These are phyloP conservation scores for Capsella bursapastoris DNA, from an alignment of 345 rosid genomes.

Conservation along the genomic window DNA sequence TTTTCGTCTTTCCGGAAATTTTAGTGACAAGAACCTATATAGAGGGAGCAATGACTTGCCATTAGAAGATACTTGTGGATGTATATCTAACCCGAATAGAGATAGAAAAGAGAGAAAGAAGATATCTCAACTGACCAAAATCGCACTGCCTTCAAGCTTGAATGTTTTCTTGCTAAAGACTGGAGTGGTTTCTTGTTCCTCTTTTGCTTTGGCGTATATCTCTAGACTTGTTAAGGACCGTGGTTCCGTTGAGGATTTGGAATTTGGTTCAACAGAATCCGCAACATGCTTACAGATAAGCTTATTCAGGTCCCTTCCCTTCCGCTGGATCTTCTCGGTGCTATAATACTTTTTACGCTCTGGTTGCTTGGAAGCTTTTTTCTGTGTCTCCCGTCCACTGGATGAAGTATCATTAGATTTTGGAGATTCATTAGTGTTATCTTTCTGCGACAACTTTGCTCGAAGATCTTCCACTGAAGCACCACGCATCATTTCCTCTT, in stretches of 20 bases:
- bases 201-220: conserved; percentile 62
- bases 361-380: conserved; percentile 49
- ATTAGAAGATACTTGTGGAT: conserved; percentile 32
- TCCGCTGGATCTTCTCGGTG: conserved; percentile 73
- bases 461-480: conserved; percentile 76
- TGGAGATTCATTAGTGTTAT: conserved; percentile 49
- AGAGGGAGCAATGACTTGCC: conserved; percentile 23
- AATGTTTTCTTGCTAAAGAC: conserved; percentile 65
- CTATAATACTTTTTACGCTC: conserved; percentile 48
- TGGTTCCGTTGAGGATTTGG: conserved; percentile 49
- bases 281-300: conserved; percentile 58
- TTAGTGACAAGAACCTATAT: conserved; percentile 78
- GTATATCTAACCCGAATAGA: background rate
- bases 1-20: conserved; percentile 63
- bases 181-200: conserved; percentile 56
- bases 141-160: conserved; percentile 70
- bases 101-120: conserved; percentile 16
- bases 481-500: conserved; percentile 81
- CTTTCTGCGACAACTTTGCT: conserved; percentile 61
- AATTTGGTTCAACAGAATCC: conserved; percentile 47
- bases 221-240: conserved; percentile 66
- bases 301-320: conserved; percentile 69
- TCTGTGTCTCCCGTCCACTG: conserved; percentile 53
- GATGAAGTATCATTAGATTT: conserved; percentile 52
- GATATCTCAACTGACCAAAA: conserved; percentile 67